Conservation (phyloP, 2,329 filamentous ascomycete genomes). For the Penicillium vulpinum region DNA sequence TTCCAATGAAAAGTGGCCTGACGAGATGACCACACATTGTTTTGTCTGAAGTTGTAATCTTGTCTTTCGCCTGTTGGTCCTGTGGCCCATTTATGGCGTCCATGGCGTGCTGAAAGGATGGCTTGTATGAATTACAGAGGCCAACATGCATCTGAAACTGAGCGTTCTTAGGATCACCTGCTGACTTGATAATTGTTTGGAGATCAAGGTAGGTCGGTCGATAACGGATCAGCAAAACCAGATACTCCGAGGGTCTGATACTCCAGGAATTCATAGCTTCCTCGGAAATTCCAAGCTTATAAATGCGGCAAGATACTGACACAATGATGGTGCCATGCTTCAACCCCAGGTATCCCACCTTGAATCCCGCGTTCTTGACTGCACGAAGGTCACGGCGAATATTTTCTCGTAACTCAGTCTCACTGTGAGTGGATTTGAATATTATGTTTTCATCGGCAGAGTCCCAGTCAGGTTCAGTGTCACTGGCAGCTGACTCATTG, state of each 20-base stretch:
- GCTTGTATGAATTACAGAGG: slow-evolving; percentile 71
- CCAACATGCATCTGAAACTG: slow-evolving; percentile 66
- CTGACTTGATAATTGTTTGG: slow-evolving; percentile 52
- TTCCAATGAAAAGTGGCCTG: slow-evolving; percentile 67
- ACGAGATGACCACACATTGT: slow-evolving; percentile 35
- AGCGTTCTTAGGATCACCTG: slow-evolving; percentile 36
- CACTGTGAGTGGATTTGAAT: not conserved
- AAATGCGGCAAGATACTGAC: slow-evolving; percentile 67
- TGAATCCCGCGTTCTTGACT: slow-evolving; percentile 67
- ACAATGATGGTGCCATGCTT: slow-evolving; percentile 57
- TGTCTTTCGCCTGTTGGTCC: not conserved
- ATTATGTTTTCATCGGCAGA: slow-evolving; percentile 24
- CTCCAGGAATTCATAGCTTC: slow-evolving; percentile 79
- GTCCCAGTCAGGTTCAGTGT: slow-evolving; percentile 37
- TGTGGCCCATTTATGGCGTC: slow-evolving; percentile 47
- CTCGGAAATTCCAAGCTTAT: slow-evolving; percentile 70
- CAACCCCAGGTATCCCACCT: slow-evolving; percentile 62
- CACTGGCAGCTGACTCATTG: slow-evolving; percentile 29
- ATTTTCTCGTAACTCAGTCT: slow-evolving; percentile 25
- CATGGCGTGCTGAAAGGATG: slow-evolving; percentile 57
- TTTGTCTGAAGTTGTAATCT: not conserved
- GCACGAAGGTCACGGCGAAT: slow-evolving; percentile 62
- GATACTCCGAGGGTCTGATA: slow-evolving; percentile 64
- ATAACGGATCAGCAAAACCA: slow-evolving; percentile 72
- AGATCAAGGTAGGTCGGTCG: slow-evolving; percentile 61